Evolutionary conservation across 2,329 filamentous ascomycete genomes (phyloP), one percentile per base, ranked within the genome.

Genomic region (Claviceps pazoutovae): DNA sequence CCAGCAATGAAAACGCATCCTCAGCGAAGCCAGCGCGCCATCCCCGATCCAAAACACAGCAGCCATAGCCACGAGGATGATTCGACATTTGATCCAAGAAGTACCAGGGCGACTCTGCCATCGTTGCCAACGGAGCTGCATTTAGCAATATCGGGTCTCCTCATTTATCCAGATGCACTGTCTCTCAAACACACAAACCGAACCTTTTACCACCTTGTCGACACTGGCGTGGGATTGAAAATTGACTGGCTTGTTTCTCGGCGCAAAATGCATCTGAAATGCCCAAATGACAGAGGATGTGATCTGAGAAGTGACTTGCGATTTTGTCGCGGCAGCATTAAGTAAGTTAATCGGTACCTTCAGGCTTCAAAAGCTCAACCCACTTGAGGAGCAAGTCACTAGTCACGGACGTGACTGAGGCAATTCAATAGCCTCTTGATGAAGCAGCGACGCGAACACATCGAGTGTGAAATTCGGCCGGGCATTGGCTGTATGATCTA

Each of bases 141-240:
- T 57, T 62, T 83, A 1, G 71, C 79, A 48, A 81, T 87, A 51
- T 70, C 77, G 36, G 62, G 71, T 11, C 69, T 78, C 51, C 77
- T 87, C 53, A 75, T 75, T 36, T 87, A 87, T 55, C 84, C 84
- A 0, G 83, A 88, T 55, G 83, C 84, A 0, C 72, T 87, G 1
- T 83, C 82, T 0, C 68, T 87, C 16, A 86, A 86, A 60, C 82
- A 86, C 61, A 77, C 77, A 19, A 80, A 69, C 60, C 73, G 74
- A 53, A 73, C 84, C 60, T 82, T 87, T 63, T 82, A 81, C 66
- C 59, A 64, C 47, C 65, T 85, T 1, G 80, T 86, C 55, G 74
- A 82, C 62, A 87, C 83, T 0, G 81, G 80, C 38, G 70, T 86
- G 34, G 64, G 71, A 30, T 70, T 86, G 45, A 86, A 86, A 61